phyloP scores from a whole-genome alignment of 2,329 filamentous ascomycete genomes.

The Ophidiomyces ophidiicola region DNA sequence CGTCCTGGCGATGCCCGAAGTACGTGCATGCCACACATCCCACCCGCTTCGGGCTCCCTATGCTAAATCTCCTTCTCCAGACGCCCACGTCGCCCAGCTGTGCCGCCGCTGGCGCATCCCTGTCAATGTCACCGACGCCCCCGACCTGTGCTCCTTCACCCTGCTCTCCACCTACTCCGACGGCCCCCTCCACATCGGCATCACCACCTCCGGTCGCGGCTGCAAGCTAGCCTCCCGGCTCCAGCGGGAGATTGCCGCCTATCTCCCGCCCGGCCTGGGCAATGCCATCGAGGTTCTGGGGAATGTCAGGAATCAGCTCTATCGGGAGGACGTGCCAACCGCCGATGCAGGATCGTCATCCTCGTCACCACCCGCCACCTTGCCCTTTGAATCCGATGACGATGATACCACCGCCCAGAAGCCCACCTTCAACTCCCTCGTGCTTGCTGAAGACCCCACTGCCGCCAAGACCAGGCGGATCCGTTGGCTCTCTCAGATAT shows the following conservation, averaged over 20 bases:
- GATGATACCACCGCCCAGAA: conserved; percentile 48
- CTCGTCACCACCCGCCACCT: conserved; percentile 34
- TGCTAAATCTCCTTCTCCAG: conserved; percentile 28
- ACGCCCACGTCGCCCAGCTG: conserved; percentile 55
- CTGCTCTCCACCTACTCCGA: conserved; percentile 80
- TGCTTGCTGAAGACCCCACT: conserved; percentile 57
- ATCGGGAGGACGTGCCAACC: conserved; percentile 56
- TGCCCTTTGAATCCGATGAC: conserved; percentile 36
- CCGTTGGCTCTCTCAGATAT: conserved; percentile 89
- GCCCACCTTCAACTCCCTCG: conserved; percentile 70
- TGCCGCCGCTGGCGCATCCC: conserved; percentile 75
- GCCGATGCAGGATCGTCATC: too few species aligned
- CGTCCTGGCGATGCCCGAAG: conserved; percentile 38
- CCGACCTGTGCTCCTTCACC: conserved; percentile 76
- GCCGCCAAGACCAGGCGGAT: conserved; percentile 68
- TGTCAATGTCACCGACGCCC: conserved; percentile 81
- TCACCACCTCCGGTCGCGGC: conserved; percentile 88
- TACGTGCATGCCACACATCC: conserved; percentile 24
- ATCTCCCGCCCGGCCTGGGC: conserved; percentile 64
- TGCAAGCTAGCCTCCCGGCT: conserved; percentile 89
- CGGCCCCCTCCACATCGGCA: conserved; percentile 83
- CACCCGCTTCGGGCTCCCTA: not conserved
- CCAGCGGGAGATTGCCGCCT: conserved; percentile 71
- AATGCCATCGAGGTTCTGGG: conserved; percentile 66
- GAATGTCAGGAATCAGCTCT: conserved; percentile 55